Percentiles rank a stretch among this genome's conserved stretches.
Conservation (phyloP, 1,284 basidiomycete species). For the Macrocystidia cucumis region DNA sequence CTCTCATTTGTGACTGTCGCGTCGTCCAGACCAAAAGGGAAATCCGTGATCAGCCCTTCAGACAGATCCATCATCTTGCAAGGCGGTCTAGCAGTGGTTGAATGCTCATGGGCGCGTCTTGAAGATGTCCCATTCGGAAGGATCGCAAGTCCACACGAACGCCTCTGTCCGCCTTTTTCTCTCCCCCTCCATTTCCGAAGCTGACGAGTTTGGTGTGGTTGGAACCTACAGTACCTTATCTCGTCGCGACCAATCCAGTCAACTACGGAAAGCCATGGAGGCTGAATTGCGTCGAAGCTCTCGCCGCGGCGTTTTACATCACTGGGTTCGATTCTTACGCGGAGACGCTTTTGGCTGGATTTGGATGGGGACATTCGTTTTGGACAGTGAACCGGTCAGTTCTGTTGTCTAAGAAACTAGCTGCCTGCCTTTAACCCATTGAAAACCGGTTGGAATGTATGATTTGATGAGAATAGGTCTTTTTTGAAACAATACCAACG, state of each 20-base stretch:
- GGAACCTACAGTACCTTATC: constrained; percentile 76
- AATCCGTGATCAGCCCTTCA: constrained; percentile 72
- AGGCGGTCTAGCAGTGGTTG: constrained; percentile 88
- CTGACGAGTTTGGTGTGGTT: neutral
- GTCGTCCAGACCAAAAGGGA: constrained; percentile 83
- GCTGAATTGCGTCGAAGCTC: constrained; percentile 87
- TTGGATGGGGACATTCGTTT: constrained; percentile 87
- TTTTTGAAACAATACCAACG: constrained; percentile 70
- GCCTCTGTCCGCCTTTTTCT: constrained; percentile 57
- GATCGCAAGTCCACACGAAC: constrained; percentile 89
- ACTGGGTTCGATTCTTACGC: constrained; percentile 80
- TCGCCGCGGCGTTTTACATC: constrained; percentile 90
- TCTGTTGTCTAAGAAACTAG: neutral
- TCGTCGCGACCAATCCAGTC: constrained; percentile 88
- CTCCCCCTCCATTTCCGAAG: constrained; percentile 1
- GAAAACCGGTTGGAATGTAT: too few relatives aligned
- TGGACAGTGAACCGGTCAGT: constrained; percentile 75
- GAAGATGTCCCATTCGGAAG: constrained; percentile 94
- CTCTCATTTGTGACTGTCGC: too few relatives aligned
- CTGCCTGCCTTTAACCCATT: neutral
- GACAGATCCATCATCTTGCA: constrained; percentile 78
- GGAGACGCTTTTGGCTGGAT: constrained; percentile 66
- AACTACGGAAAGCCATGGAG: constrained; percentile 95
- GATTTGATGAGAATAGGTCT: too few relatives aligned
- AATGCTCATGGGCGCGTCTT: constrained; percentile 95